Percentiles rank a stretch among this genome's conserved stretches.
Evolutionary conservation across 352 stramenopile species (phyloP).

Genomic region (Globisporangium camurandrum): DNA sequence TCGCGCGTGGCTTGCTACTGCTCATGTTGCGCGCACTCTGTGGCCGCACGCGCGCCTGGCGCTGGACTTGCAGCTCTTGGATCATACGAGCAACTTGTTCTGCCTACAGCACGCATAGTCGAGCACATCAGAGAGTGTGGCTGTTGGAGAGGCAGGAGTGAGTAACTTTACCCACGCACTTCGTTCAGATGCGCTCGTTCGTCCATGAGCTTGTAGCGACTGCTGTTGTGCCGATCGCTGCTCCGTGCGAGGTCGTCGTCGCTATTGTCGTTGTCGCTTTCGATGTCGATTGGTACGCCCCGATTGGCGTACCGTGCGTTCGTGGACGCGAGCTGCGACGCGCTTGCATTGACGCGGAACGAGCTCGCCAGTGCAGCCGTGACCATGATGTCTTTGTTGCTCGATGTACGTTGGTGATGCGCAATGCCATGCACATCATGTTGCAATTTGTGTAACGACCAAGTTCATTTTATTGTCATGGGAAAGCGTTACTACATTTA

Average conservation of each 20-base stretch:
- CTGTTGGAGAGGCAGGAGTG: too few relatives aligned
- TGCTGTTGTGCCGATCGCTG: slow-evolving; percentile 2
- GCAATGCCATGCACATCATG: not conserved
- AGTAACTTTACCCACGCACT: too few relatives aligned
- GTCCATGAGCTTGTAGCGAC: slow-evolving; percentile 37
- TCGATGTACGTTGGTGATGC: not conserved
- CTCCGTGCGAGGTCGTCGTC: not conserved
- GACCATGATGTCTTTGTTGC: not conserved
- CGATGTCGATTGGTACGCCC: not conserved
- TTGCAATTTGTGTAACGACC: too few relatives aligned
- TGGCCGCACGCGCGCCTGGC: slow-evolving; percentile 4
- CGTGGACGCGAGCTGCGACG: not conserved
- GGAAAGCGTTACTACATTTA: too few relatives aligned
- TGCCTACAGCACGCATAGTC: too few relatives aligned
- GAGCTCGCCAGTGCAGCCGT: not conserved
- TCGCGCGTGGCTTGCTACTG: not conserved
- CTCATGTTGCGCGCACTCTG: slow-evolving; percentile 1
- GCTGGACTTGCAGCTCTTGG: slow-evolving; percentile 23
- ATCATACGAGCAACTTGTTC: slow-evolving; percentile 41
- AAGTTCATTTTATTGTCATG: too few relatives aligned
- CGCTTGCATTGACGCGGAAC: not conserved
- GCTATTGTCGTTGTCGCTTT: not conserved
- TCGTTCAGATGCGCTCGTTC: slow-evolving; percentile 27
- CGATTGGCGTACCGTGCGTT: not conserved
- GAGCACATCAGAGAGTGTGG: too few relatives aligned